Evolutionary conservation across 2,329 filamentous ascomycete species (phyloP).

Genomic region (Scorias spongiosa): DNA sequence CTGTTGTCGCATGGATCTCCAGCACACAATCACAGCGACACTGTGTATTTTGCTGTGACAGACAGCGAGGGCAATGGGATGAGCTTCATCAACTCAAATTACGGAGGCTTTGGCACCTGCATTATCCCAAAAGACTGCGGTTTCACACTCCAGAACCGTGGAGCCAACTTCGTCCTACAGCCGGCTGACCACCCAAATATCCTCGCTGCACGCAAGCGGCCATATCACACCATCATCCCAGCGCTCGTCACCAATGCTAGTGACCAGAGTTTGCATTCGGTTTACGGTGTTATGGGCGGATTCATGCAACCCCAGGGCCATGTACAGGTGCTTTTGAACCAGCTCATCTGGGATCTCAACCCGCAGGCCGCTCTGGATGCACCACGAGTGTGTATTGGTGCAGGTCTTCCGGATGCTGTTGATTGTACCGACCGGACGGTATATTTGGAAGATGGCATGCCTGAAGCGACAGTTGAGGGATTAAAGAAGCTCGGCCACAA

Average conservation of each 20-base stretch:
- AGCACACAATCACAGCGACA: conserved; percentile 74
- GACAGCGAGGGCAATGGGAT: conserved; percentile 77
- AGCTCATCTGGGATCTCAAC: conserved; percentile 64
- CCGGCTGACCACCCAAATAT: conserved; percentile 57
- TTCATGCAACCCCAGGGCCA: conserved; percentile 98
- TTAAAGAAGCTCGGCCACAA: conserved; percentile 57
- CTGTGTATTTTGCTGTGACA: conserved; percentile 81
- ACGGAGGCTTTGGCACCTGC: conserved; percentile 69
- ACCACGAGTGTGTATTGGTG: conserved; percentile 75
- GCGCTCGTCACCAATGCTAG: conserved; percentile 66
- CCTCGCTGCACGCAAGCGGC: conserved; percentile 67
- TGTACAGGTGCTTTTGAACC: conserved; percentile 80
- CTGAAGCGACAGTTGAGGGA: conserved; percentile 49
- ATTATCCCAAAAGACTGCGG: conserved; percentile 79
- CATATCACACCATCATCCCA: conserved; percentile 96
- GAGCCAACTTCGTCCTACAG: conserved; percentile 66
- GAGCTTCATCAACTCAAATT: conserved; percentile 95
- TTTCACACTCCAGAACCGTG: conserved; percentile 89
- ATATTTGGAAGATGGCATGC: conserved; percentile 71
- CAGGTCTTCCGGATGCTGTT: conserved; percentile 49
- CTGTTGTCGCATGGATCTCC: conserved; percentile 60
- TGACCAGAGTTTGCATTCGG: conserved; percentile 62
- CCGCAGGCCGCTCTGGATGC: conserved; percentile 85
- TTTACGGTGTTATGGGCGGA: conserved; percentile 94
- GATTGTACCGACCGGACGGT: conserved; percentile 49